Percentiles rank a stretch among this genome's conserved stretches.
These are phyloP conservation scores for Claviceps cyperi DNA, from an alignment of 2,329 filamentous ascomycete species.

Conservation along the genomic window DNA sequence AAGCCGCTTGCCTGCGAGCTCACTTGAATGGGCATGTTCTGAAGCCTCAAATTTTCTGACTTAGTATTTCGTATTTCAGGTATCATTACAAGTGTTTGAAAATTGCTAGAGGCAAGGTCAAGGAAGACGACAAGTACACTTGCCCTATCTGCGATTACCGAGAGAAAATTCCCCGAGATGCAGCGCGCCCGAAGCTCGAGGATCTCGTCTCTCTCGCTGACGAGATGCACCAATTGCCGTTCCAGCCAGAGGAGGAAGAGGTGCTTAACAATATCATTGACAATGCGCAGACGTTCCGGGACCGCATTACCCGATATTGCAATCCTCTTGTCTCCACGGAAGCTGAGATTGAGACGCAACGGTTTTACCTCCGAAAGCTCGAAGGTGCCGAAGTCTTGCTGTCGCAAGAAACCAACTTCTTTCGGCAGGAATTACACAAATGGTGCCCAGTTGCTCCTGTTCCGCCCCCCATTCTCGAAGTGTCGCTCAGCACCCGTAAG, in stretches of 20 bases:
- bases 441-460: conserved; percentile 83
- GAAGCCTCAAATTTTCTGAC: neutral
- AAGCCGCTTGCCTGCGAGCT: conserved; percentile 21
- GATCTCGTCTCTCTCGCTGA: conserved; percentile 74
- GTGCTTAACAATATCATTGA: conserved; percentile 75
- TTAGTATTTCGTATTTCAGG: conserved; percentile 29
- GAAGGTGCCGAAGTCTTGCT: conserved; percentile 92
- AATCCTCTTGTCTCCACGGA: conserved; percentile 68
- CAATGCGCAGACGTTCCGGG: conserved; percentile 69
- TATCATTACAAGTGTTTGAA: conserved; percentile 98
- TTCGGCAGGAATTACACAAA: conserved; percentile 87
- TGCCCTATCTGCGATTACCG: conserved; percentile 97
- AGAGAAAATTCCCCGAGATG: conserved; percentile 91
- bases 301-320: conserved; percentile 67
- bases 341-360: conserved; percentile 75
- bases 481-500: conserved; percentile 84
- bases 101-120: conserved; percentile 92
- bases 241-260: conserved; percentile 91
- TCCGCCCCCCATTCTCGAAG: conserved; percentile 71
- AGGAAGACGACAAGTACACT: conserved; percentile 96
- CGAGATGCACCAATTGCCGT: conserved; percentile 67
- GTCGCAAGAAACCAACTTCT: conserved; percentile 90
- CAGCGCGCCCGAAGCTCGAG: conserved; percentile 86
- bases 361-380: conserved; percentile 93
- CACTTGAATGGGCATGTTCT: neutral